phyloP scores from a whole-genome alignment of 805 yeast species.

The Cyberlindnera xishuangbannaensis region DNA sequence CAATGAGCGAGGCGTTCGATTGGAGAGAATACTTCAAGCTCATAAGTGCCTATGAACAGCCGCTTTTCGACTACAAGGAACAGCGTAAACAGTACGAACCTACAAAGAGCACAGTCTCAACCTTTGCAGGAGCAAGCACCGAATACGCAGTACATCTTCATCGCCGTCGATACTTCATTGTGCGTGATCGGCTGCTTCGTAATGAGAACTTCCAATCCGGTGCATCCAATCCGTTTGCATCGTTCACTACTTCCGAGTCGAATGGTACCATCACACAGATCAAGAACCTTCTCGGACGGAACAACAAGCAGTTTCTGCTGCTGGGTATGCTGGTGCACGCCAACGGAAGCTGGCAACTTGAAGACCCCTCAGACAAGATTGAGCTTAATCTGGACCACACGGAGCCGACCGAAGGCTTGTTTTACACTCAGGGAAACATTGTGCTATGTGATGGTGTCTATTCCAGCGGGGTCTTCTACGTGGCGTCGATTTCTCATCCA shows the following conservation, averaged over 20 bases:
- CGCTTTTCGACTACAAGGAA: slow-evolving; percentile 55
- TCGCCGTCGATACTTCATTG: slow-evolving; percentile 50
- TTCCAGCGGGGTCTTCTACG: slow-evolving; percentile 63
- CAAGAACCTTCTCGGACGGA: slow-evolving; percentile 82
- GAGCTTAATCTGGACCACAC: slow-evolving; percentile 55
- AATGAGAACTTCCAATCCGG: slow-evolving; percentile 62
- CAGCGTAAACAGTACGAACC: slow-evolving; percentile 56
- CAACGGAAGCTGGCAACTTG: slow-evolving; percentile 67
- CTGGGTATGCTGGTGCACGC: slow-evolving; percentile 70
- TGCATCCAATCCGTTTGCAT: slow-evolving; percentile 29
- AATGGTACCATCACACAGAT: slow-evolving; percentile 52
- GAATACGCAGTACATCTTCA: slow-evolving; percentile 36
- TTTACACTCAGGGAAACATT: slow-evolving; percentile 68
- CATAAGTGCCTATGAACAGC: slow-evolving; percentile 60
- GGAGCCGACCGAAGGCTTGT: slow-evolving; percentile 56
- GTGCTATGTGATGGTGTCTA: slow-evolving; percentile 83
- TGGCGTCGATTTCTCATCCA: slow-evolving; percentile 76
- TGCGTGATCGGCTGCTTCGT: slow-evolving; percentile 67
- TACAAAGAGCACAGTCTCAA: slow-evolving; percentile 13
- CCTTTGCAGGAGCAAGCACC: slow-evolving; percentile 24
- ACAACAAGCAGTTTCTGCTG: slow-evolving; percentile 66
- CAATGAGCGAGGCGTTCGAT: slow-evolving; percentile 31
- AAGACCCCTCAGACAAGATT: slow-evolving; percentile 75
- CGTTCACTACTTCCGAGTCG: slow-evolving; percentile 19
- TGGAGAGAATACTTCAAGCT: slow-evolving; percentile 73